Evolutionary conservation across 148 eudicot species (phyloP), one percentile per base, ranked within the genome.

Genomic region (Silene uniflora): DNA sequence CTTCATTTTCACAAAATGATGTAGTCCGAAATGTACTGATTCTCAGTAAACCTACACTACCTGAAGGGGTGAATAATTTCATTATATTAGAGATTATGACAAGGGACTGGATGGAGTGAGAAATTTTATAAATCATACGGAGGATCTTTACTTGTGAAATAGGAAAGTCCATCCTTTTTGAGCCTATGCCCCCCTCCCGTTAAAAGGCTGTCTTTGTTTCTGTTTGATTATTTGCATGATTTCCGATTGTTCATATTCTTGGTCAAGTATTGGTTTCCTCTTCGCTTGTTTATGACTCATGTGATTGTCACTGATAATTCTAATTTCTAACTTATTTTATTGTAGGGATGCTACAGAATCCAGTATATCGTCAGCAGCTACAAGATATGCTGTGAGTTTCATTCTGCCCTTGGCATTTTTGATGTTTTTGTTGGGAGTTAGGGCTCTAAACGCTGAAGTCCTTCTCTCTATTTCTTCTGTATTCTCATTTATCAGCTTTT

Each of bases 341-440:
- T 29, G 77, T 87, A 96, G 99, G 94, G 98, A 92, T 96, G 99
- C 85, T 92, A 47, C 99, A 96, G 76, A 92, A 96, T 86, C 99
- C 98, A 7, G 83, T 81, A 49, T 89, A 92, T 75, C 97, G 94
- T 78, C 91, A 88, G 85, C 99, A 92, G 77, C 84, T 96, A 71
- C 91, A 92, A 75, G 97, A 91, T 65, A 92, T 96, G 99, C 71
- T 96, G 99, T 96, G 86, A 86, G 97, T 85, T 52, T 22, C 71
- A 19, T 56, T 62, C 52, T 69, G 16, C 13, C 25, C 52, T 62
- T 39, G 16, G n/a, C 46, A 19, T 35, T 11, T 68, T 54, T 13
- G 13, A 55, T 24, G 21, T 22, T 61, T 21, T 61, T 61, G 27
- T 19, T 61, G 23, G 64, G 64, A 7, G 12, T 22, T 9, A 8